Percentiles rank a stretch among this genome's conserved stretches.
Evolutionary conservation across 1,284 basidiomycete species (phyloP).

Genomic region (Ustilago esculenta): DNA sequence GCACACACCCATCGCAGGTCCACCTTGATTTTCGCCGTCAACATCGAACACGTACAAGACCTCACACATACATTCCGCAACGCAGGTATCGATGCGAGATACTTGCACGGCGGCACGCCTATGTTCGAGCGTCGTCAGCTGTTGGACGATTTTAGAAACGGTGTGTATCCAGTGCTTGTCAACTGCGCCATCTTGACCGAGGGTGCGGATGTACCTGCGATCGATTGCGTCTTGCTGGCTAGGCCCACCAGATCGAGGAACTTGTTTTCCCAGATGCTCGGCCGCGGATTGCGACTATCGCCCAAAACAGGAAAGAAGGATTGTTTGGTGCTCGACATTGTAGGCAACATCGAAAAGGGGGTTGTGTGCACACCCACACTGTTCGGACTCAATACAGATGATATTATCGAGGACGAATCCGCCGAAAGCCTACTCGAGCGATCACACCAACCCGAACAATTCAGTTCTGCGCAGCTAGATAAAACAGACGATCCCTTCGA

Average conservation of each 20-base stretch:
- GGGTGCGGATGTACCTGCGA: conserved; percentile 68
- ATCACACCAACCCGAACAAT: conserved; percentile 11
- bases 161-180: conserved; percentile 83
- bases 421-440: conserved; percentile 29
- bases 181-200: conserved; percentile 85
- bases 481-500: conserved; percentile 13
- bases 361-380: conserved; percentile 84
- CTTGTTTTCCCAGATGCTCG: conserved; percentile 94
- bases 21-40: conserved; percentile 89
- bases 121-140: conserved; percentile 75
- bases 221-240: conserved; percentile 87
- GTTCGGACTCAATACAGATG: conserved; percentile 83
- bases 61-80: conserved; percentile 79
- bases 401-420: conserved; percentile 71
- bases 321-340: conserved; percentile 90
- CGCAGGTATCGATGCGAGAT: conserved; percentile 86
- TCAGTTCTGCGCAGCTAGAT: neutral
- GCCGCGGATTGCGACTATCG: conserved; percentile 87
- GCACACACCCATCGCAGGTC: conserved; percentile 73
- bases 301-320: conserved; percentile 82
- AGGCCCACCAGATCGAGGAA: conserved; percentile 83
- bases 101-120: conserved; percentile 77
- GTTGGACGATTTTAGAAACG: conserved; percentile 76
- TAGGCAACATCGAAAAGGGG: conserved; percentile 80
- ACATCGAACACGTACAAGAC: conserved; percentile 81